A percentile compares a stretch with the other conserved stretches of the same genome.
Evolutionary conservation across 2,329 filamentous ascomycete species (phyloP).

Genomic region (Trichophyton simii): DNA sequence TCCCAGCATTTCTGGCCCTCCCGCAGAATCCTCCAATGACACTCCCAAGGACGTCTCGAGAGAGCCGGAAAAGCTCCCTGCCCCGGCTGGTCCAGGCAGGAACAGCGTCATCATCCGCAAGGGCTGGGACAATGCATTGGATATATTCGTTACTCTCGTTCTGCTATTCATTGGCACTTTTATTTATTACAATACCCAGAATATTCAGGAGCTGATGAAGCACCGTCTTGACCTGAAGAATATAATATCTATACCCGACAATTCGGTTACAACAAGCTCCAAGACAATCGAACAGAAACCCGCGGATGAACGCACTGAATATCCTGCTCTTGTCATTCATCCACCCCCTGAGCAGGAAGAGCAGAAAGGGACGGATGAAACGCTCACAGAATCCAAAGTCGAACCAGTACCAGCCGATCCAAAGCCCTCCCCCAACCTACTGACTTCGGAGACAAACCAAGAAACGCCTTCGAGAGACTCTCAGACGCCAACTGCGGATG

Average conservation of each 20-base stretch:
- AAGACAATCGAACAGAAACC: neutral
- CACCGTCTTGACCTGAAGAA: conserved; percentile 36
- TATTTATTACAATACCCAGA: conserved; percentile 32
- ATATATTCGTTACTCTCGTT: conserved; percentile 33
- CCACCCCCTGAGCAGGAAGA: conserved; percentile 1
- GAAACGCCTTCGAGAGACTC: conserved; percentile 29
- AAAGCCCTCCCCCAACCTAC: neutral
- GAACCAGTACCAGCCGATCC: neutral
- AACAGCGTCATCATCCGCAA: conserved; percentile 35
- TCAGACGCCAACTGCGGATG: conserved; percentile 25
- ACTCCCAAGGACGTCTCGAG: conserved; percentile 27
- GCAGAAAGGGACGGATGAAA: neutral
- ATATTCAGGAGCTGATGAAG: conserved; percentile 30
- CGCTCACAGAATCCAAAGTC: neutral
- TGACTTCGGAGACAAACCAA: conserved; percentile 12
- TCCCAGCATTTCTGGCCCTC: conserved; percentile 34
- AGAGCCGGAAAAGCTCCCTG: conserved; percentile 25
- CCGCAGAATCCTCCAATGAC: conserved; percentile 25
- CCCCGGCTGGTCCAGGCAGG: conserved; percentile 26
- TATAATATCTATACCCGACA: conserved; percentile 24
- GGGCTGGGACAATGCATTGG: conserved; percentile 34
- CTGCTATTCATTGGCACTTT: conserved; percentile 30
- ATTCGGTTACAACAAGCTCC: conserved; percentile 6
- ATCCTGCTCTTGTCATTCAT: neutral
- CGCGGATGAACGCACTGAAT: neutral